Percentiles rank a stretch among this genome's conserved stretches.
phyloP scores from a whole-genome alignment of 1,284 basidiomycete species.

The Rhodotorula sp. region DNA sequence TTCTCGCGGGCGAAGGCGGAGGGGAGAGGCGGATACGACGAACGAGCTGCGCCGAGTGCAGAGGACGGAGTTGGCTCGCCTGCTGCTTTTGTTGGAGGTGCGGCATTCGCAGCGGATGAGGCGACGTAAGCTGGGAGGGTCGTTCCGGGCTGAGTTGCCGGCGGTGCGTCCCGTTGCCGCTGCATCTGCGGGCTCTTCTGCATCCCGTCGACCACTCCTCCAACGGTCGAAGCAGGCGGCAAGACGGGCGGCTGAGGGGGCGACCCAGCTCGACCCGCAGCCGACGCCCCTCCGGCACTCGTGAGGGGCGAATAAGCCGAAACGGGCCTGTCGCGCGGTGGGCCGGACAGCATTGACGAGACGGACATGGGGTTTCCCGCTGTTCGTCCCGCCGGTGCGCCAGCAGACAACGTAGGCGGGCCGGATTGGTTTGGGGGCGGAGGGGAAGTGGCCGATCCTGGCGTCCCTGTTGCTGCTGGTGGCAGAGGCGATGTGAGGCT shows the following conservation, averaged over 20 bases:
- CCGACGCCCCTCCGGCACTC: background rate
- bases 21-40: conserved; percentile 36
- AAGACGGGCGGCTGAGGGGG: conserved; percentile 18
- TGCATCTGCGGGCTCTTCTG: background rate
- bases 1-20: conserved; percentile 37
- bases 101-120: conserved; percentile 3
- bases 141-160: background rate
- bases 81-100: background rate
- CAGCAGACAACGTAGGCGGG: background rate
- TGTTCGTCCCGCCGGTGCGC: background rate
- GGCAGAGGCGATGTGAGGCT: background rate
- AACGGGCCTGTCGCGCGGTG: conserved; percentile 15
- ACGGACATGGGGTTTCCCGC: conserved; percentile 37
- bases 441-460: background rate
- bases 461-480: background rate
- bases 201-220: background rate
- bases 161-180: background rate
- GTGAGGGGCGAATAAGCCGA: conserved; percentile 10
- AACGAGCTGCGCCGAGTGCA: background rate
- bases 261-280: background rate
- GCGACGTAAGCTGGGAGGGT: background rate
- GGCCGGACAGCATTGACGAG: conserved; percentile 36
- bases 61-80: background rate
- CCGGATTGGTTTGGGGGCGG: background rate
- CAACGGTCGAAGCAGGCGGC: background rate